Percentiles rank a stretch among this genome's conserved stretches.
These are phyloP conservation scores for Thoreauomyces humboldtii DNA, from an alignment of 192 early-diverging fungal genomes.

Conservation along the genomic window DNA sequence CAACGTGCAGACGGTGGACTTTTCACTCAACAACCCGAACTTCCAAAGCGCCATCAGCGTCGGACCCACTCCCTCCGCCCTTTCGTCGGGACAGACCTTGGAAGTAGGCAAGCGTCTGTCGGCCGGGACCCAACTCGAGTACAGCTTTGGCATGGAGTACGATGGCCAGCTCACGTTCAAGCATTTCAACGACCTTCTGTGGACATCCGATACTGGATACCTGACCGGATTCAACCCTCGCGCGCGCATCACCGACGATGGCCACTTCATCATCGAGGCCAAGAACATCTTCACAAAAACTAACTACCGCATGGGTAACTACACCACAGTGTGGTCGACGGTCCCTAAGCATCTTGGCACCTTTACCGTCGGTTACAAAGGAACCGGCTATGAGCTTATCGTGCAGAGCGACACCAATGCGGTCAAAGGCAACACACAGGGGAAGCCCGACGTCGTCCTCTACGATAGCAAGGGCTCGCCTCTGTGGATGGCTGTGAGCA, in stretches of 20 bases:
- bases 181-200: not conserved
- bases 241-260: constrained; percentile 7
- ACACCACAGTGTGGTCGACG: not conserved
- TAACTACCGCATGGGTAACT: not conserved
- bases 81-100: not conserved
- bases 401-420: not conserved
- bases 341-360: not conserved
- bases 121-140: not conserved
- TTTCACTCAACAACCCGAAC: not conserved
- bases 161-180: not conserved
- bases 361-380: not conserved
- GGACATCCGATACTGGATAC: constrained; percentile 6
- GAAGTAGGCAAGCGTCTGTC: not conserved
- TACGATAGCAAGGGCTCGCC: constrained; percentile 1
- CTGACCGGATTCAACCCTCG: not conserved
- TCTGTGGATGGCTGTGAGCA: not conserved
- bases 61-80: not conserved
- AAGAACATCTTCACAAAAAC: not conserved
- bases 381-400: not conserved
- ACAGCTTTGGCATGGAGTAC: not conserved
- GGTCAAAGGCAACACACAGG: not conserved
- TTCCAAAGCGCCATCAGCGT: not conserved
- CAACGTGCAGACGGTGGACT: not conserved
- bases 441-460: constrained; percentile 1
- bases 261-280: constrained; percentile 4